Conservation (phyloP, 2,329 filamentous ascomycete genomes). For the Penicillium sp. region DNA sequence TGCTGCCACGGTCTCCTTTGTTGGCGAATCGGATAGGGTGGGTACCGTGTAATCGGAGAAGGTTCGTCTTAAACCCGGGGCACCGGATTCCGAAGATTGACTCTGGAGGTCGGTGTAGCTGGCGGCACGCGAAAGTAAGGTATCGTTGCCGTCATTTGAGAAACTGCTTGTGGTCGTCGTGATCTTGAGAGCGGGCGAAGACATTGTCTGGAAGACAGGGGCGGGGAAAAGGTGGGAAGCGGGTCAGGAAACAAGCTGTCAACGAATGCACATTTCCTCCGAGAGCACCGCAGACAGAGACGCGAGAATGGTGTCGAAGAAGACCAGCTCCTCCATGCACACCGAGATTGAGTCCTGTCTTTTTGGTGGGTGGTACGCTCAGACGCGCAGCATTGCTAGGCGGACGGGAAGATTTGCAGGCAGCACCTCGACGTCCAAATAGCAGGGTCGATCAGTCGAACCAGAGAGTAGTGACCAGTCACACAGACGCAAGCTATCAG, state of each 20-base stretch:
- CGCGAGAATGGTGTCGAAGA: slow-evolving; percentile 35
- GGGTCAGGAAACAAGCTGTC: slow-evolving; percentile 25
- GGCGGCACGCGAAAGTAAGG: slow-evolving; percentile 54
- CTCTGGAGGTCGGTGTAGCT: slow-evolving; percentile 60
- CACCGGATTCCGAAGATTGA: slow-evolving; percentile 34
- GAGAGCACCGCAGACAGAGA: slow-evolving; percentile 22
- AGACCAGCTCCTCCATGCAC: slow-evolving; percentile 47
- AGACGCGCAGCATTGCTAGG: slow-evolving; percentile 25
- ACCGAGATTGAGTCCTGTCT: slow-evolving; percentile 21
- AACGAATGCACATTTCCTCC: slow-evolving; percentile 35
- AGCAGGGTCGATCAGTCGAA: not conserved
- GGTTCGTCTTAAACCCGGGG: slow-evolving; percentile 50
- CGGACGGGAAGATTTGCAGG: slow-evolving; percentile 13
- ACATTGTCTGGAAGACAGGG: slow-evolving; percentile 34
- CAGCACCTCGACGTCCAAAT: slow-evolving; percentile 1
- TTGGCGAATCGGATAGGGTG: slow-evolving; percentile 39
- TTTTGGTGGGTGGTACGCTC: slow-evolving; percentile 5
- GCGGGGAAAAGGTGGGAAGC: slow-evolving; percentile 15
- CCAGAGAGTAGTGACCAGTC: slow-evolving; percentile 10
- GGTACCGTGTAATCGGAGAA: slow-evolving; percentile 53
- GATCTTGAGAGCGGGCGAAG: slow-evolving; percentile 30
- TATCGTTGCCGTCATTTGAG: slow-evolving; percentile 28
- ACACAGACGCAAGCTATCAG: slow-evolving; percentile 3
- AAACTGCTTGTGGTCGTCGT: slow-evolving; percentile 16
- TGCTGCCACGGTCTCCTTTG: slow-evolving; percentile 41